Conservation (phyloP, 2,329 filamentous ascomycete species). For the Achaetomium macrosporum region DNA sequence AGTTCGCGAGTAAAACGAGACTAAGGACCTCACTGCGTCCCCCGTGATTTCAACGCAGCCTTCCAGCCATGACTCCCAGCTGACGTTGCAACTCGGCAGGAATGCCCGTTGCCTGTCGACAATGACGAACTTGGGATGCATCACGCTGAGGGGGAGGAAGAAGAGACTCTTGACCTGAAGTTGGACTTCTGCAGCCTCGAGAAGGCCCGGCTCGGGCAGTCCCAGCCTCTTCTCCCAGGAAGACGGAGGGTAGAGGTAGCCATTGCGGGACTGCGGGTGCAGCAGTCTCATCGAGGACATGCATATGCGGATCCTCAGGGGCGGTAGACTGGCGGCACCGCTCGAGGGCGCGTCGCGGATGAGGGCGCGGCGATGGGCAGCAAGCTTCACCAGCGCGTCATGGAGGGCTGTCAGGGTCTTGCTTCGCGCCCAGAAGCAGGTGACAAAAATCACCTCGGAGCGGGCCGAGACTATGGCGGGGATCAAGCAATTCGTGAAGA, state of each 20-base stretch:
- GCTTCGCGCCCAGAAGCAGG: constrained; percentile 75
- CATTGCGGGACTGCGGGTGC: constrained; percentile 58
- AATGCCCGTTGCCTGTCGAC: constrained; percentile 62
- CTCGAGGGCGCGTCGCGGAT: constrained; percentile 19
- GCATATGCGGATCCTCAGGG: constrained; percentile 62
- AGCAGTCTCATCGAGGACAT: constrained; percentile 77
- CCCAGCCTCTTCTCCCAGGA: constrained; percentile 59
- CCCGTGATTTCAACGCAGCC: constrained; percentile 65
- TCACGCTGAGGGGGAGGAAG: constrained; percentile 73
- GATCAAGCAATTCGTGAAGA: constrained; percentile 50
- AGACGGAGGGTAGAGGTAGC: constrained; percentile 54
- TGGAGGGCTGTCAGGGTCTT: constrained; percentile 52
- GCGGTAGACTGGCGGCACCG: constrained; percentile 16
- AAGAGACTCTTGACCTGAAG: constrained; percentile 72
- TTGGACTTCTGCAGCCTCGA: constrained; percentile 56
- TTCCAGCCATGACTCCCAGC: constrained; percentile 85
- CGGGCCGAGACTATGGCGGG: constrained; percentile 56
- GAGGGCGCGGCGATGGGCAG: constrained; percentile 34
- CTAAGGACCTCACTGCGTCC: constrained; percentile 52
- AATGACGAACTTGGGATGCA: constrained; percentile 80
- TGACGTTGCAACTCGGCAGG: constrained; percentile 76
- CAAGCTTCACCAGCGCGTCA: constrained; percentile 54
- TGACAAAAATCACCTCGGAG: constrained; percentile 67
- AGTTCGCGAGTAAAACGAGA: constrained; percentile 62
- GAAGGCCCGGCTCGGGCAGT: constrained; percentile 48